Evolutionary conservation across 2,329 filamentous ascomycete species (phyloP).

Genomic region (Fusarium torulosum): DNA sequence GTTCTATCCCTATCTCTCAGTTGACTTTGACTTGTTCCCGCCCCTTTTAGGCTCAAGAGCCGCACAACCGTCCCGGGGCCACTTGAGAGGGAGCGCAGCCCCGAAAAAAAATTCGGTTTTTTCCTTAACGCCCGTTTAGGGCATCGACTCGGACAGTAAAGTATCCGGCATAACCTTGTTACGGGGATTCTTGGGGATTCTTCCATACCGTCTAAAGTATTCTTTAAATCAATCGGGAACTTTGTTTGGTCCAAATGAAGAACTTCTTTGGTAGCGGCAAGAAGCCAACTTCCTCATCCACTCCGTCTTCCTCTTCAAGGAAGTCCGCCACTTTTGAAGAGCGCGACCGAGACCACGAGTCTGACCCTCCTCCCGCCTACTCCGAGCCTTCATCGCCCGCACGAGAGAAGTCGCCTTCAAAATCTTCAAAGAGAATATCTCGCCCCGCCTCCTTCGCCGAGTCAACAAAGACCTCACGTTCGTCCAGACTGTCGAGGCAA

Average conservation of each 20-base stretch:
- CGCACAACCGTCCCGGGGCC: constrained; percentile 41
- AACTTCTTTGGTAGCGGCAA: constrained; percentile 60
- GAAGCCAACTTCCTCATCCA: constrained; percentile 53
- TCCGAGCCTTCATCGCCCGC: constrained; percentile 55
- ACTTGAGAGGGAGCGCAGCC: constrained; percentile 41
- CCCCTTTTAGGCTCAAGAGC: constrained; percentile 41
- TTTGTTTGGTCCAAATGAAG: constrained; percentile 61
- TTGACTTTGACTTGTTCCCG: neutral
- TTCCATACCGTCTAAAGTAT: constrained; percentile 34
- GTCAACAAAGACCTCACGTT: constrained; percentile 53
- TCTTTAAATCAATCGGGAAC: constrained; percentile 29
- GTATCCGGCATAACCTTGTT: constrained; percentile 58
- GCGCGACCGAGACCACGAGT: constrained; percentile 51
- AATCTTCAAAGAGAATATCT: constrained; percentile 51
- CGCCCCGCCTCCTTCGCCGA: constrained; percentile 51
- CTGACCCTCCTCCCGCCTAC: constrained; percentile 48
- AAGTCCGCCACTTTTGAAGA: constrained; percentile 56
- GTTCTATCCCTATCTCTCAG: neutral
- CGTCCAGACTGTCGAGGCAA: constrained; percentile 62
- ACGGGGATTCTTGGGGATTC: constrained; percentile 52
- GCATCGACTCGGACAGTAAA: constrained; percentile 50
- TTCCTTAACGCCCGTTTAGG: constrained; percentile 52
- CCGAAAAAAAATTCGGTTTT: constrained; percentile 48
- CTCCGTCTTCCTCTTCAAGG: constrained; percentile 51
- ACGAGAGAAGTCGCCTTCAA: constrained; percentile 55